Evolutionary conservation across 305 asterid species (phyloP), one percentile per base, ranked within the genome.

Genomic region (Striga hermonthica): DNA sequence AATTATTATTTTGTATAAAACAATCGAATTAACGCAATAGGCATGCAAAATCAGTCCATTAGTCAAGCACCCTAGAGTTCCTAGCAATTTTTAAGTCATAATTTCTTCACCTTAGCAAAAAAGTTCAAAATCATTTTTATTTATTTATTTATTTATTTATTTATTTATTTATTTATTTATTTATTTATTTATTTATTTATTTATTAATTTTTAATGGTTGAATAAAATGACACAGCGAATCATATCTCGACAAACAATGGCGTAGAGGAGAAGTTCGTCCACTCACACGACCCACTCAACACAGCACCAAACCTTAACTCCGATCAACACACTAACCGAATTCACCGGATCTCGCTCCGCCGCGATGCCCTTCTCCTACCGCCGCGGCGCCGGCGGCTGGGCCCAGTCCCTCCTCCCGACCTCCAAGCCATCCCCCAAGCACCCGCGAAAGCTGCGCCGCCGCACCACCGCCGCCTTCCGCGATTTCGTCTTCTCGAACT

Each of bases 331-430:
- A 34, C 60, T 1, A 57, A 45, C 3, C 58, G 65, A 55, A 74
- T 60, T 74, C 10, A 9, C 40, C 77, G 73, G 71, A 78, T 74
- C 82, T 65, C 64, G 50, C 72, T 48, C 79, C 69, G 9, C 78
- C 77, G 65, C 75, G 67, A 91, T 91, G 98, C 82, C 95, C 13
- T 91, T 83, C 76, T 85, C 96, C 83, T 68, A 84, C 81, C 95
- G 97, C 57, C 98, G 98, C 58, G 82, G 84, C 72, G 90, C 83
- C 80, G 92, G 84, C 16, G 86, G 89, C 38, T 84, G 93, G 93
- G 73, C 82, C 39, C 88, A 77, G 28, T 78, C 89, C 31, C 75
- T 83, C 65, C 96, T 88, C 65, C 96, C 93, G 9, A 60, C 79
- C 64, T 55, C 83, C 47, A 85, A 80, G 58, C 41, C 84, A 64